These are phyloP conservation scores for Leucosporidium creatinivorum DNA, from an alignment of 768 basidiomycete species.

Conservation along the genomic window DNA sequence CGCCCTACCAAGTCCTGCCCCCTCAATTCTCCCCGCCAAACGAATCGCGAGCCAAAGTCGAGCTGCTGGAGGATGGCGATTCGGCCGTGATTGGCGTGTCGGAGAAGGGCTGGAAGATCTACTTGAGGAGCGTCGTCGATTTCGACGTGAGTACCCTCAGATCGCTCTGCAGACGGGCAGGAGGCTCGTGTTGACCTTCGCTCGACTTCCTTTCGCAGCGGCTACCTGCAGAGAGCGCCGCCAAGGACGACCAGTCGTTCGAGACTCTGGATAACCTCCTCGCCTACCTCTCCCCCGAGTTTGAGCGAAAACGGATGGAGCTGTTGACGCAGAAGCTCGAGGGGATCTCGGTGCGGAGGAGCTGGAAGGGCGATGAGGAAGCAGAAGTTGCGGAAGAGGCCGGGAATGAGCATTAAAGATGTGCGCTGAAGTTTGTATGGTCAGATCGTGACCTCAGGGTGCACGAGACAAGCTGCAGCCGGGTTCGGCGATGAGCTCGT, in stretches of 20 bases:
- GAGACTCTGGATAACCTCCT: conserved; percentile 1
- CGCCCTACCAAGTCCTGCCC: neutral
- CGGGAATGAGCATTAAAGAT: neutral
- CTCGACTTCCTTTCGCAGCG: neutral
- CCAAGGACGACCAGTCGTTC: neutral
- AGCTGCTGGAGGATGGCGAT: neutral
- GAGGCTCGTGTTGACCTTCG: neutral
- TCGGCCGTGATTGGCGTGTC: neutral
- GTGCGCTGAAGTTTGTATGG: no score
- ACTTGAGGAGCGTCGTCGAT: neutral
- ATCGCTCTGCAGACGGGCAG: neutral
- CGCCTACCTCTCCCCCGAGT: conserved; percentile 1
- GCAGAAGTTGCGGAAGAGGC: neutral
- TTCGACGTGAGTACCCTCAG: neutral
- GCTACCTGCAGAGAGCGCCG: neutral
- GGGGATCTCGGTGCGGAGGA: conserved; percentile 1
- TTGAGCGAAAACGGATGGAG: neutral
- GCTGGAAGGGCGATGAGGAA: conserved; percentile 1
- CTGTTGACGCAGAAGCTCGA: neutral
- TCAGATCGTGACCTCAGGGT: no score
- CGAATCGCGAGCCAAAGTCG: neutral
- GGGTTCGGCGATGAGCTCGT: no score
- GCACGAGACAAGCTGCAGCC: no score
- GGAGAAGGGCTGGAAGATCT: neutral
- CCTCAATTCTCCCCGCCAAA: neutral